These are phyloP conservation scores for Exophiala bonariae DNA, from an alignment of 2,329 filamentous ascomycete species.

Conservation along the genomic window DNA sequence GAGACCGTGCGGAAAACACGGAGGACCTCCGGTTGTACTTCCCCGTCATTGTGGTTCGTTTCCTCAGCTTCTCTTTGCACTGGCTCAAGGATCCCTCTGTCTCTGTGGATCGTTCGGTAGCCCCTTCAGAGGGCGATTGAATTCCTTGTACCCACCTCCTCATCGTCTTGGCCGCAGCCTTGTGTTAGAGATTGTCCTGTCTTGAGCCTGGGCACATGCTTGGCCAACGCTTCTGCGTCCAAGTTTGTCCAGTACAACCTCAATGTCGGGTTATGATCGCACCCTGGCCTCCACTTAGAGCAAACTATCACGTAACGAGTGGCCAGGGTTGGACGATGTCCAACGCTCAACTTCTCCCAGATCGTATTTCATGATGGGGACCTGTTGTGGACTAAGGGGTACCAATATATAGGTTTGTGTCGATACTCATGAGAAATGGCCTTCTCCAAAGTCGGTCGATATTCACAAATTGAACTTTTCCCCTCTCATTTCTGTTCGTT, in stretches of 20 bases:
- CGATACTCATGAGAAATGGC: not conserved
- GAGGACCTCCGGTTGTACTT: too few relatives aligned
- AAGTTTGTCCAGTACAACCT: slow-evolving; percentile 3
- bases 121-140: too few relatives aligned
- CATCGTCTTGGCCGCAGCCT: slow-evolving; percentile 12
- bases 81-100: too few relatives aligned
- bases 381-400: not conserved
- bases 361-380: not conserved
- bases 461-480: not conserved
- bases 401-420: not conserved
- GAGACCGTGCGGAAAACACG: too few relatives aligned
- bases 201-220: slow-evolving; percentile 1
- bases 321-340: not conserved
- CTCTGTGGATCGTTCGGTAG: too few relatives aligned
- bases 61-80: too few relatives aligned
- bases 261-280: not conserved
- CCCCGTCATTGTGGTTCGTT: too few relatives aligned
- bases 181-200: slow-evolving; percentile 8
- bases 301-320: slow-evolving; percentile 14
- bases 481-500: not conserved
- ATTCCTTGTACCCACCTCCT: too few relatives aligned
- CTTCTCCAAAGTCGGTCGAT: not conserved
- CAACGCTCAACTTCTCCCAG: not conserved
- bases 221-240: slow-evolving; percentile 1
- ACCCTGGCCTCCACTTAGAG: slow-evolving; percentile 6